Base-by-base conservation (phyloP, 257 asterid genomes). In the Salvia rosmarinus region DNA sequence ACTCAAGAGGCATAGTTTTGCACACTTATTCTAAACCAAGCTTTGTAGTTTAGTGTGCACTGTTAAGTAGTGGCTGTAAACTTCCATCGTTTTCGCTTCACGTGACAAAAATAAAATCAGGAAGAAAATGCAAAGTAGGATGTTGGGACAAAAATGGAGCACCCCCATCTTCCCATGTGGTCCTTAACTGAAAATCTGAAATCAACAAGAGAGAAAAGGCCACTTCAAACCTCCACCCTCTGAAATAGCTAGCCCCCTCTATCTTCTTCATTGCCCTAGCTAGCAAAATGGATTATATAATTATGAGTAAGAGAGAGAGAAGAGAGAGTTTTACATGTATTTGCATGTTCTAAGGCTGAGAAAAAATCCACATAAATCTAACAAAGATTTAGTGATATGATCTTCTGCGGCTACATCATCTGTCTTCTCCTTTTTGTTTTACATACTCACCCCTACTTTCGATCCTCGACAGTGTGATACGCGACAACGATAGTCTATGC, bases 291-390 rank as follows among this genome's bases (percentile, higher is more conserved):
- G 3, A 43, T 1, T 17, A 54, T 51, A 3, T 19, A 25, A 55
- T 23, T 16, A 32, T 13, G 65, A 34, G 25, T 16, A 32, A 5
- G 65, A 34, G 25, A n/a, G 46, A 14, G 65, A 20, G 37, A 49
- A 19, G 49, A 52, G 44, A 40, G 47, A 56, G 5, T 8, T 32
- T 0, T 12, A n/a, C 6, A 20, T 14, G 67, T 7, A 40, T 77
- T 19, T 35, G 87, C 96, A 88, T 88, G 95, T 88, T 88, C 90
- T 75, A 81, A 84, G 96, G 95, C 91, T 81, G 75, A 79, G 67
- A 84, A 68, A 64, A 6, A 75, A 55, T 72, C 71, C 56, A 56
- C 25, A 74, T 70, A 75, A 14, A 71, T 64, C 75, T 17, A 32
- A 30, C 23, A 56, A 70, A 20, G n/a, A 75, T 66, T 35, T 66